Base-by-base conservation (phyloP, 208 protist species). In the Acanthamoeba royreba region DNA sequence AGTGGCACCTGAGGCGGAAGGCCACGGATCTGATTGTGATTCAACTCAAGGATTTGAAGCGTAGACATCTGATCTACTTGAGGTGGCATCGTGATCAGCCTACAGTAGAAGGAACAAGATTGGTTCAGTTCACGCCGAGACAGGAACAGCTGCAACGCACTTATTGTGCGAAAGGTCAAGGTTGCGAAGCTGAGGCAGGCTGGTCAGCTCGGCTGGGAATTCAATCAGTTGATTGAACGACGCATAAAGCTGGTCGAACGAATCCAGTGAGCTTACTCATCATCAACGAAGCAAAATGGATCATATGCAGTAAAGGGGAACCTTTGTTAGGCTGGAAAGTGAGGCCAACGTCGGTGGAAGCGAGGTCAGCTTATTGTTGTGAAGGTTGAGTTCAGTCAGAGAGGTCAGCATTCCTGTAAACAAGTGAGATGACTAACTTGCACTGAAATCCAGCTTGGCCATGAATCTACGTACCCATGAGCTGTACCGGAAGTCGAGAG, bases 31-130 rank as follows among this genome's bases (percentile, higher is more conserved):
- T 52, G 46, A n/a, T 91, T 91, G 85, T 91, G 52, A 40, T 72
- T 49, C 28, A 91, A 53, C 13, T 91, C 85, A 4, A 91, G 85
- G 13, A 91, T 74, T 72, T 91, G 52, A 4, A 91, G 55, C 7
- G 49, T 25, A 3, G 52, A 40, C 25, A 91, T 31, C 49, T 63
- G 49, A 19, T 91, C 85, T 38, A 91, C 38, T 31, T 72, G 28
- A 8, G 85, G 53, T 35, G 85, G 85, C 35, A 91, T 42, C 17
- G 53, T 91, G 52, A 46, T 72, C 28, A 91, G 40, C 58, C 85
- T 91, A 46, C 11, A 19, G 33, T 0, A 40, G 0, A 0, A 45
- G 15, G 1, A 63, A 52, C n/a, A n/a, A 3, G 42, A 35, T 5
- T 17, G 9, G 25, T 11, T 9, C 17, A 63, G 35, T 90, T 5